Percentiles rank a stretch among this genome's conserved stretches.
Conservation (phyloP, 2,329 filamentous ascomycete genomes). For the Capronia americana region DNA sequence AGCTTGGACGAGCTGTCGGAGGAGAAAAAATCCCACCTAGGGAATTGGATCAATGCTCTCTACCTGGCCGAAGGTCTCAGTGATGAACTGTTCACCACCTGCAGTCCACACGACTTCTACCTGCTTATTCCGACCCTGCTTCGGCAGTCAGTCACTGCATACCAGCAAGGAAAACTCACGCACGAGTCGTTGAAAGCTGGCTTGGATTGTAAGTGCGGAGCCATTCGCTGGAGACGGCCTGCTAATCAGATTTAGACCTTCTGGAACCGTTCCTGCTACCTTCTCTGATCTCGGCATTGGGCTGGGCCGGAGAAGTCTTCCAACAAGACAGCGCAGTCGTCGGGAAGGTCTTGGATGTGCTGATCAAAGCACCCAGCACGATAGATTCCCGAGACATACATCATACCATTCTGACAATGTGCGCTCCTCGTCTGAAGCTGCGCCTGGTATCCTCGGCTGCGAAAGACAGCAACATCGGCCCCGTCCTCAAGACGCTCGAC, state of each 20-base stretch:
- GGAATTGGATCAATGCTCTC: slow-evolving; percentile 66
- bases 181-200: slow-evolving; percentile 66
- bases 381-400: slow-evolving; percentile 68
- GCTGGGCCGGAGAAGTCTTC: slow-evolving; percentile 65
- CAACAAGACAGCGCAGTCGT: slow-evolving; percentile 56
- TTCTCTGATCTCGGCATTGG: slow-evolving; percentile 64
- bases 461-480: slow-evolving; percentile 23
- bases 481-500: slow-evolving; percentile 14
- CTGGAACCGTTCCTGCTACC: slow-evolving; percentile 69
- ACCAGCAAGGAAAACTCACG: slow-evolving; percentile 60
- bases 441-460: slow-evolving; percentile 16
- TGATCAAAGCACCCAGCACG: slow-evolving; percentile 65
- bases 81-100: slow-evolving; percentile 69
- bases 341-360: slow-evolving; percentile 60
- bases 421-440: slow-evolving; percentile 38
- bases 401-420: slow-evolving; percentile 63
- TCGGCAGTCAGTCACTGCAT: slow-evolving; percentile 65
- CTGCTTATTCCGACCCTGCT: slow-evolving; percentile 67
- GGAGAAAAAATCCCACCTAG: slow-evolving; percentile 63
- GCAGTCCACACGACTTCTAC: slow-evolving; percentile 70
- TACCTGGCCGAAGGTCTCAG: slow-evolving; percentile 68
- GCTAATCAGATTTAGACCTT: slow-evolving; percentile 54
- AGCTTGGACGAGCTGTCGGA: slow-evolving; percentile 60
- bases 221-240: slow-evolving; percentile 11
- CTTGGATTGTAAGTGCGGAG: slow-evolving; percentile 61